Evolutionary conservation across 176 grass and related monocot genomes (phyloP), one percentile per base, ranked within the genome.

Genomic region (Phoenix dactylifera): DNA sequence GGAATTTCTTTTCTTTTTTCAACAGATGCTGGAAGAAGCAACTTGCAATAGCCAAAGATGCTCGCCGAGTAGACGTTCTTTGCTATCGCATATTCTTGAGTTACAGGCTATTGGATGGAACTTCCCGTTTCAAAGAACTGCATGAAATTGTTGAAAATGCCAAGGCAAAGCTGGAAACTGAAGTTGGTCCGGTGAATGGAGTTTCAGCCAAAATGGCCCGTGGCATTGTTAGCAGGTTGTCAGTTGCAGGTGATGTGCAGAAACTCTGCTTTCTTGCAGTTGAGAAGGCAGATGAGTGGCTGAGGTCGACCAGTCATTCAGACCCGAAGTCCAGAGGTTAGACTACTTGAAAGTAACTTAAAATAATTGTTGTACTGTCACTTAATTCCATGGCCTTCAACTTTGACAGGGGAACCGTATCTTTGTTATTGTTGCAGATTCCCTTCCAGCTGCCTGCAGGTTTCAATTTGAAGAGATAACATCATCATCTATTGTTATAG

Each of bases 1-100:
- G 26, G 70, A 30, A 73, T 79, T 16, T 26, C 52, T 74, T 32
- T 81, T 50, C 80, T 57, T 52, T 35, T 78, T 24, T 72, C 7
- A 35, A 64, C 79, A 98, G 94, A 81, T 98, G 74, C 78, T 92
- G 88, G 94, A 98, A 72, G 81, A 87, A 85, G 82, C 94, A 98
- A 64, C 68, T 98, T 55, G 74, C 79, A 23, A 75, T 92, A 53
- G 94, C 88, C 55, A 98, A 86, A 77, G 88, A 89, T 82, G 81
- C 94, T 49, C 87, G 94, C 23, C 81, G 94, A 68, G 84, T 98
- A 23, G 94, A 98, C 72, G 77, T 86, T 71, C 79, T 98, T 49
- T 98, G 94, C 72, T 80, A 93, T 44, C 81, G 94, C 59, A 92
- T 98, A 75, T 83, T 80, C 72, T 78, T 93, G 65, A 90, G 82